A percentile compares a stretch with the other conserved stretches of the same genome.
Evolutionary conservation across 2,329 filamentous ascomycete species (phyloP).

Genomic region (Clarireedia homoeocarpa): DNA sequence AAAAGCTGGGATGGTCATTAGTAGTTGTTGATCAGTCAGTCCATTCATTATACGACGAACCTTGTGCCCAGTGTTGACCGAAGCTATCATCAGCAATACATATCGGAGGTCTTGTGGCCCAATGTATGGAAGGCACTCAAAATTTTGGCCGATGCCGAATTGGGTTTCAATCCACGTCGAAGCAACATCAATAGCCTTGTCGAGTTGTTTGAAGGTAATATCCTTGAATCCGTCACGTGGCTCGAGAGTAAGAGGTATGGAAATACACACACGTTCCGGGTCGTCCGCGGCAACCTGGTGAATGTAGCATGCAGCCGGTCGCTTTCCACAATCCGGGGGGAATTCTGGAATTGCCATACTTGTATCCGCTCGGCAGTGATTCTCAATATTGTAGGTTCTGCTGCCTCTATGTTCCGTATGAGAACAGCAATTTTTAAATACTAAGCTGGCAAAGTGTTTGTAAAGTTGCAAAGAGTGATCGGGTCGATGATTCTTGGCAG

Average conservation of each 20-base stretch:
- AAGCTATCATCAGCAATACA: background rate
- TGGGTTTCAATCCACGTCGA: conserved; percentile 11
- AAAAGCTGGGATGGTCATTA: background rate
- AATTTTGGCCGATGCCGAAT: conserved; percentile 11
- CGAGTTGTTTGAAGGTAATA: conserved; percentile 12
- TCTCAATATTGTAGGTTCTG: no score
- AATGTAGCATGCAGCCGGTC: background rate
- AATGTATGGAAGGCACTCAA: conserved; percentile 38
- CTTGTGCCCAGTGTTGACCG: conserved; percentile 6
- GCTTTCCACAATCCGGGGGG: background rate
- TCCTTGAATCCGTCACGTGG: conserved; percentile 9
- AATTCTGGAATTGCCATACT: no score
- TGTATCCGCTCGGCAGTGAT: no score
- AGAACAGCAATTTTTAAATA: no score
- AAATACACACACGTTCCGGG: conserved; percentile 1
- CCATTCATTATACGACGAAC: background rate
- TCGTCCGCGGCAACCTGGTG: background rate
- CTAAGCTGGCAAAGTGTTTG: no score
- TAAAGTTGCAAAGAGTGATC: no score
- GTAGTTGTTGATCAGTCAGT: background rate
- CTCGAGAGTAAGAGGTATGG: background rate
- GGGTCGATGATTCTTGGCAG: no score
- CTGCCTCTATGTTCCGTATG: no score
- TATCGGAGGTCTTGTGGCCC: conserved; percentile 21
- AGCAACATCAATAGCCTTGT: conserved; percentile 16